A percentile compares a stretch with the other conserved stretches of the same genome.
Conservation (phyloP, 1,139 yeast species). For the Pichia inconspicua region DNA sequence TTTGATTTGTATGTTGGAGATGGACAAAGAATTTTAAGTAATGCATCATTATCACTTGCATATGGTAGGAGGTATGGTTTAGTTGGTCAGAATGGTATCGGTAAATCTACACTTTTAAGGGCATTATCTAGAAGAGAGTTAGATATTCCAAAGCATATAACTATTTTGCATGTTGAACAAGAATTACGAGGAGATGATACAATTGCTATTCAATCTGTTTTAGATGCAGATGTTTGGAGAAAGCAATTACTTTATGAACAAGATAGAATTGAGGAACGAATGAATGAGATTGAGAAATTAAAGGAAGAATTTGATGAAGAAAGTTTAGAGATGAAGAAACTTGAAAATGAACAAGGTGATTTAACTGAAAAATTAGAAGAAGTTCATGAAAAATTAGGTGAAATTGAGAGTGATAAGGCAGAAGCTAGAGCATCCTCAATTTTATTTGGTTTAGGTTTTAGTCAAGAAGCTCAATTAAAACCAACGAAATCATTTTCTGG, state of each 20-base stretch:
- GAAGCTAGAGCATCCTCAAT: constrained; percentile 97
- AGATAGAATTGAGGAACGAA: constrained; percentile 60
- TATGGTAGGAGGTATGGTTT: constrained; percentile 95
- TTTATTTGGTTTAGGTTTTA: constrained; percentile 85
- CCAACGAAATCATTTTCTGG: constrained; percentile 93
- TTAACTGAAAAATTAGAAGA: constrained; percentile 70
- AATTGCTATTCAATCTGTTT: constrained; percentile 80
- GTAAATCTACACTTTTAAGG: constrained; percentile 87
- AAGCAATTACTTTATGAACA: constrained; percentile 79
- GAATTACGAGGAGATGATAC: constrained; percentile 92
- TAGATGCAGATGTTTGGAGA: constrained; percentile 99
- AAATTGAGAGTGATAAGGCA: constrained; percentile 96
- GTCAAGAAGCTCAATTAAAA: constrained; percentile 71
- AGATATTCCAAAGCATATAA: constrained; percentile 87
- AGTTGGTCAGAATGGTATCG: constrained; percentile 98
- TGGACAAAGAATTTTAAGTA: constrained; percentile 86
- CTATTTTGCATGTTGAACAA: constrained; percentile 95
- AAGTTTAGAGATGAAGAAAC: constrained; percentile 66
- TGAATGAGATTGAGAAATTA: constrained; percentile 63
- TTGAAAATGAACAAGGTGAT: constrained; percentile 87
- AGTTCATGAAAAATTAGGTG: constrained; percentile 71
- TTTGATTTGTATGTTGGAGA: constrained; percentile 94
- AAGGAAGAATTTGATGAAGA: constrained; percentile 72
- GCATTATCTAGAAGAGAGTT: constrained; percentile 92
- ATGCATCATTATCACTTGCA: constrained; percentile 78